A percentile compares a stretch with the other conserved stretches of the same genome.
These are phyloP conservation scores for Pharnaceum exiguum DNA, from an alignment of 148 eudicot species.

Conservation along the genomic window DNA sequence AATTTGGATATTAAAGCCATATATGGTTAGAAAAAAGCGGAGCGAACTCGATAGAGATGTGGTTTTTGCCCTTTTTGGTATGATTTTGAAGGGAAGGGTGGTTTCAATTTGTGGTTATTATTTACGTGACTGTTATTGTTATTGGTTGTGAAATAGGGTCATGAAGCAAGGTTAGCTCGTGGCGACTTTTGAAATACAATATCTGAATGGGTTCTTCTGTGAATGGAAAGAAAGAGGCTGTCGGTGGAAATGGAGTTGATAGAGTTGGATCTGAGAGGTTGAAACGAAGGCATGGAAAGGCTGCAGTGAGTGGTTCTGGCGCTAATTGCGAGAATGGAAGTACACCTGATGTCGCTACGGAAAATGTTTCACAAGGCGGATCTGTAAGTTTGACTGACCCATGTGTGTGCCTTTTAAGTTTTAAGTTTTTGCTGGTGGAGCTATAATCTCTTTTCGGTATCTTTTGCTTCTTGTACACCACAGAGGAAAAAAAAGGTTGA, in stretches of 20 bases:
- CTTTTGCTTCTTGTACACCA: constrained; percentile 12
- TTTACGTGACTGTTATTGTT: constrained; percentile 2
- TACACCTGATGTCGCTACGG: constrained; percentile 14
- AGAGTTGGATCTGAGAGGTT: constrained; percentile 12
- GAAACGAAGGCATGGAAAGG: constrained; percentile 28
- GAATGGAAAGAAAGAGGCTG: constrained; percentile 28
- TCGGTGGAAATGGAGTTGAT: constrained; percentile 24
- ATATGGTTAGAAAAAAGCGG: no score
- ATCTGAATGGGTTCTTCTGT: constrained; percentile 29
- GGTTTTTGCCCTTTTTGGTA: no score
- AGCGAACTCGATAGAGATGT: no score
- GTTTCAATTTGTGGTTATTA: no score
- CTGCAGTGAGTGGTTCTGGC: constrained; percentile 21
- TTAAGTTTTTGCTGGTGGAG: neutral
- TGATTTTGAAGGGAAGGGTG: no score
- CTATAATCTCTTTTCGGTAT: neutral
- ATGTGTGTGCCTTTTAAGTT: neutral
- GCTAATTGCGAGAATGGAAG: constrained; percentile 28
- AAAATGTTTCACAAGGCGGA: constrained; percentile 23
- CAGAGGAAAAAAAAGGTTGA: constrained; percentile 44
- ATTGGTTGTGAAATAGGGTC: constrained; percentile 9
- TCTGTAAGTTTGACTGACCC: constrained; percentile 19
- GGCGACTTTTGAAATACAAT: constrained; percentile 27
- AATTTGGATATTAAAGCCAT: no score
- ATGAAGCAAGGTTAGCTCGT: constrained; percentile 31